Conservation (phyloP, 495 filamentous ascomycete species). For the Lentithecium fluviatile region DNA sequence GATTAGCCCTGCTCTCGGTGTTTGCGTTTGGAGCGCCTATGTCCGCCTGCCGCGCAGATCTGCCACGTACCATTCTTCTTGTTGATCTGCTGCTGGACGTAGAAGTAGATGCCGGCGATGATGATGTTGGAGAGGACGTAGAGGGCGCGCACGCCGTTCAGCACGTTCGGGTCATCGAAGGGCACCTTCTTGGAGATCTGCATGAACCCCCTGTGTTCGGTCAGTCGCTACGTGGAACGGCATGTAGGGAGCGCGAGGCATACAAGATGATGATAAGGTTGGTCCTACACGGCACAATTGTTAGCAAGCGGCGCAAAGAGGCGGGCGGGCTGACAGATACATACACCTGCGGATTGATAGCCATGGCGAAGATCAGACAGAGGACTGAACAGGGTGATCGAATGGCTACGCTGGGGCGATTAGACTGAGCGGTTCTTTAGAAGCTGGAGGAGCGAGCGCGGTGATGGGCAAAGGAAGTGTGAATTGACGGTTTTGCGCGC, state of each 20-base stretch:
- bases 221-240: conserved; percentile 1
- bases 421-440: background rate
- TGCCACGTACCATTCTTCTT: conserved; percentile 82
- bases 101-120: conserved; percentile 80
- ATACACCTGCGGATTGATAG: conserved; percentile 43
- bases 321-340: conserved; percentile 1
- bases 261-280: conserved; percentile 87
- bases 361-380: conserved; percentile 32
- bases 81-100: conserved; percentile 77
- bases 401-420: background rate
- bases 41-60: background rate
- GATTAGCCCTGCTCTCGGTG: background rate
- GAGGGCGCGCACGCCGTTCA: conserved; percentile 75
- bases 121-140: conserved; percentile 88
- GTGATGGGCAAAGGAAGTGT: background rate
- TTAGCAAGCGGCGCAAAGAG: conserved; percentile 20
- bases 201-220: conserved; percentile 70
- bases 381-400: background rate
- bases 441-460: background rate
- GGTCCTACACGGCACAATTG: conserved; percentile 56
- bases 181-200: conserved; percentile 93
- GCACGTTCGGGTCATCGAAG: conserved; percentile 85
- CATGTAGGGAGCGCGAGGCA: background rate
- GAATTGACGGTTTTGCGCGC: conserved; percentile 8
- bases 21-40: background rate